A percentile compares a stretch with the other conserved stretches of the same genome.
Conservation (phyloP, 1,284 basidiomycete genomes). For the Boletus semigastroideus region DNA sequence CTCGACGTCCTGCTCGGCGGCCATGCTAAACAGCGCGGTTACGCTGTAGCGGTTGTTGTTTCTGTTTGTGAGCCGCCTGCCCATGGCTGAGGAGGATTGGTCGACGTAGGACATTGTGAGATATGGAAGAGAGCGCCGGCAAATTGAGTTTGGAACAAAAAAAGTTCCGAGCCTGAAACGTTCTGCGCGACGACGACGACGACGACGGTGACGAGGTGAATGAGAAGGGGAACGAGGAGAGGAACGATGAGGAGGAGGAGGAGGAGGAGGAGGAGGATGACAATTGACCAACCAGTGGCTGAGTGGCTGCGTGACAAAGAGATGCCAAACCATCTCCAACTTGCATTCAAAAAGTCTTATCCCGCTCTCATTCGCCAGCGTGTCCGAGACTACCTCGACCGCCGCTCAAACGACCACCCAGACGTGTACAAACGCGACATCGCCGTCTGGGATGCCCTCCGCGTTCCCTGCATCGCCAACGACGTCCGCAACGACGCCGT, state of each 20-base stretch:
- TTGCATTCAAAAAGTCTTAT: constrained; percentile 79
- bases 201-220: constrained; percentile 11
- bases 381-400: constrained; percentile 68
- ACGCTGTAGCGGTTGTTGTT: constrained; percentile 97
- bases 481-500: constrained; percentile 60
- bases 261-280: constrained; percentile 1
- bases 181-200: constrained; percentile 37
- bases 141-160: constrained; percentile 3
- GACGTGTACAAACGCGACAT: constrained; percentile 88
- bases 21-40: constrained; percentile 95
- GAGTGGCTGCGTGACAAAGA: constrained; percentile 14
- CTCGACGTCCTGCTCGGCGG: constrained; percentile 97
- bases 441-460: constrained; percentile 64
- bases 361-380: constrained; percentile 57
- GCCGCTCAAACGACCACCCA: constrained; percentile 78
- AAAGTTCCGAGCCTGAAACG: constrained; percentile 13
- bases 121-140: background rate
- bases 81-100: constrained; percentile 62
- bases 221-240: background rate
- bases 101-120: constrained; percentile 56
- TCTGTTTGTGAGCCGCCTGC: constrained; percentile 78
- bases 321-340: constrained; percentile 78
- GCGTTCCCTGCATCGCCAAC: constrained; percentile 60
- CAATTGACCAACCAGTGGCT: constrained; percentile 13
- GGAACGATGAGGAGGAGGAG: constrained; percentile 29